phyloP scores from a whole-genome alignment of 257 asterid species.

The Mitragyna speciosa region DNA sequence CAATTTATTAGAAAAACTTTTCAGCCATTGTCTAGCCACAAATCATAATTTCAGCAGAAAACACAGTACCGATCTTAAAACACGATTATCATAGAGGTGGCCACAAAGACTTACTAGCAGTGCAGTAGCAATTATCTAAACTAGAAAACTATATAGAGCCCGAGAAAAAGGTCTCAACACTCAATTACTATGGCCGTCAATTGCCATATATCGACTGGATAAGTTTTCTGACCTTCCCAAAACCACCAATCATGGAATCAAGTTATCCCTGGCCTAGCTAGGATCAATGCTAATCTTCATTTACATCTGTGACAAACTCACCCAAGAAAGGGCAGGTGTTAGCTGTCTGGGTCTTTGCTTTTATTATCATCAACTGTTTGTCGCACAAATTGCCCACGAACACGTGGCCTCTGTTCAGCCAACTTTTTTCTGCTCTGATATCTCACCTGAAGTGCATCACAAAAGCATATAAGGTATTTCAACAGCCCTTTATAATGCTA shows the following conservation, averaged over 20 bases:
- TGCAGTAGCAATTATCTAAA: not conserved
- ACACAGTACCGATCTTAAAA: not conserved
- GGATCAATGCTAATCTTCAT: slow-evolving; percentile 18
- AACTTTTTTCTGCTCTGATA: slow-evolving; percentile 50
- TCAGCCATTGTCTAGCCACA: not conserved
- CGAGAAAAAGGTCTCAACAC: slow-evolving; percentile 1
- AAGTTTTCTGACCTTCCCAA: slow-evolving; percentile 13
- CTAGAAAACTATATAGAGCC: not conserved
- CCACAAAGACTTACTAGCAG: not conserved
- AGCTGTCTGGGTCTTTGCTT: slow-evolving; percentile 24
- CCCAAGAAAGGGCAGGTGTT: slow-evolving; percentile 20
- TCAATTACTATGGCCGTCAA: not conserved
- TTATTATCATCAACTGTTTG: slow-evolving; percentile 28
- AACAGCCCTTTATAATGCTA: not conserved
- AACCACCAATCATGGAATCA: slow-evolving; percentile 8
- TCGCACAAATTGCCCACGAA: slow-evolving; percentile 51
- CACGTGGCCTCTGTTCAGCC: slow-evolving; percentile 56
- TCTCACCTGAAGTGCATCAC: slow-evolving; percentile 34
- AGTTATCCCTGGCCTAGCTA: slow-evolving; percentile 20
- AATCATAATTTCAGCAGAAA: not conserved
- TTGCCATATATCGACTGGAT: slow-evolving; percentile 3
- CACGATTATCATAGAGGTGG: not conserved
- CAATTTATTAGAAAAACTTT: not conserved
- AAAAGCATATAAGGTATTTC: not conserved
- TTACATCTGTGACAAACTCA: slow-evolving; percentile 14